Evolutionary conservation across 495 filamentous ascomycete species (phyloP).

Genomic region (Thermothielavioides terrestris): DNA sequence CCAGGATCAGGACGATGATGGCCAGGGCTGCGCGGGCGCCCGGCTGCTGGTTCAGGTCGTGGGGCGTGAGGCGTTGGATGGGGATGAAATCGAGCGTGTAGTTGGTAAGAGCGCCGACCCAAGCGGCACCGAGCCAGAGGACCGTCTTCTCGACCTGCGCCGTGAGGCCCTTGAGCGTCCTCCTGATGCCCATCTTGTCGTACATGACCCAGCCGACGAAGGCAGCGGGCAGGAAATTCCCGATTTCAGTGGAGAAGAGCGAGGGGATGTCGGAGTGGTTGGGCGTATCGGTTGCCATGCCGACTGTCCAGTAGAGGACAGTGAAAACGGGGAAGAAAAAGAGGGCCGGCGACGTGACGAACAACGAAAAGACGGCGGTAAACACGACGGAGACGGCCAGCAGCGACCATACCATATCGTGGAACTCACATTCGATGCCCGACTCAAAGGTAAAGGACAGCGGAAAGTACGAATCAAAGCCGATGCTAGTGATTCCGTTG

Average conservation of each 20-base stretch:
- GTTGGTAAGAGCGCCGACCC: constrained; percentile 74
- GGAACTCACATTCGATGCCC: constrained; percentile 40
- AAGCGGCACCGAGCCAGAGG: constrained; percentile 66
- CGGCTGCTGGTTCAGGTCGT: constrained; percentile 68
- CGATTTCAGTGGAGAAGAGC: constrained; percentile 60
- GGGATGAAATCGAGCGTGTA: constrained; percentile 80
- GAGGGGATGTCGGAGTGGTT: constrained; percentile 35
- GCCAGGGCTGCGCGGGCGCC: constrained; percentile 65
- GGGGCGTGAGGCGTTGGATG: constrained; percentile 63
- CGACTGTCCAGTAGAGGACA: constrained; percentile 69
- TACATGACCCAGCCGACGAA: constrained; percentile 71
- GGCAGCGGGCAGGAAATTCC: constrained; percentile 65
- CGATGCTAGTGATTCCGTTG: constrained; percentile 16
- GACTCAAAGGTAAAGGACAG: constrained; percentile 58
- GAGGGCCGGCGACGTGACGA: constrained; percentile 58
- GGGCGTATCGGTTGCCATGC: constrained; percentile 69
- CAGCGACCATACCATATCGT: constrained; percentile 29
- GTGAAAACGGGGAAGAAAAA: constrained; percentile 65
- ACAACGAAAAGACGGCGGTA: constrained; percentile 56
- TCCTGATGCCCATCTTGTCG: constrained; percentile 46
- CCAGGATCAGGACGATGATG: constrained; percentile 54
- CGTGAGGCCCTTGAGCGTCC: constrained; percentile 45
- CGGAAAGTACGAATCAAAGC: constrained; percentile 37
- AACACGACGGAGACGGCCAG: constrained; percentile 63
- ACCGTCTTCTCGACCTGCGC: constrained; percentile 64